Base-by-base conservation (phyloP, 192 early-diverging fungal species). In the Chytriomyces hyalinus region DNA sequence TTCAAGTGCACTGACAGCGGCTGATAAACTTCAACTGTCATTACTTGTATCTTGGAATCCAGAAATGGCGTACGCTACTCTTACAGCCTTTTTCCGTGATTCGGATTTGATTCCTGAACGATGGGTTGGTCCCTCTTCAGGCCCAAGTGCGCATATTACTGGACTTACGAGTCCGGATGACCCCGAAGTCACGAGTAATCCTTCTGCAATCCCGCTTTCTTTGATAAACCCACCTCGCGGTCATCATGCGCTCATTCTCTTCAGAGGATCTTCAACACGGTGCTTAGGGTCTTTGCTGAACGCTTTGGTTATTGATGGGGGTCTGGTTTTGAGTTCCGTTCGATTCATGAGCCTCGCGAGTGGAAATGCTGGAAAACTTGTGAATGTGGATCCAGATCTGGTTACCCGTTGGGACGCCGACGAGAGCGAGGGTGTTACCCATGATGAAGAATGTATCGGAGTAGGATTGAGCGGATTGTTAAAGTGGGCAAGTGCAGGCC, bases 31-130 rank as follows among this genome's bases (percentile, higher is more conserved):
- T 17, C 13, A 46, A 48, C 45, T 68, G n/a, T 68, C 67, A 8
- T 61, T 73, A 5, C 61, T 73, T 10, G 11, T 49, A 6, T 73
- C 72, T 9, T n/a, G 26, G 60, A 73, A 73, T 63, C 22, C 60
- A 3, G 60, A 73, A 62, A 62, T 61, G 61, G 24, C 59, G 7
- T 73, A 73, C 45, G 57, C 72, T 1, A 73, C 61, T 3, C 26
- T 73, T 36, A 73, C 72, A 22, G n/a, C 11, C 9, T 73, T 73
- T 45, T 73, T 73, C 45, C 20, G 72, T 17, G 72, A 73, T 26
- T 17, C 57, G 10, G 72, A 73, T 45, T 68, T 68, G 67, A 68
- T 68, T 17, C 67, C 67, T 47, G n/a, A 24, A 8, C 1, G 11
- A 13, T 49, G 17, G 70, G 20, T 15, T 51, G 13, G 50, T 8